Evolutionary conservation across 768 basidiomycete genomes (phyloP).

Genomic region (Dictyophora rubrovolvata): DNA sequence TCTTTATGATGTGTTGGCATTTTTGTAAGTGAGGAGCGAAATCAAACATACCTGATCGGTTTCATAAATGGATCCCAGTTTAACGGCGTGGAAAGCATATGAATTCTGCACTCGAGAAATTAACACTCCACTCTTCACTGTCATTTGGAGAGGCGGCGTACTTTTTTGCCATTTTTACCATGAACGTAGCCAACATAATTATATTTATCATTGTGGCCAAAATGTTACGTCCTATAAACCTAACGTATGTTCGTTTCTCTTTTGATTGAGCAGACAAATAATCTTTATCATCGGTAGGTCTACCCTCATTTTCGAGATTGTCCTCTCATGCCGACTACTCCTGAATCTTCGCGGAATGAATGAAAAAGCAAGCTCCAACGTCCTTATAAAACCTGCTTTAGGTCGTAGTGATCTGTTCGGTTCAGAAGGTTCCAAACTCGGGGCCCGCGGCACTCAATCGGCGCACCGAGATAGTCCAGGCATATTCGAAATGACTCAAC

Average conservation of each 20-base stretch:
- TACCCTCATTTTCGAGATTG: not conserved
- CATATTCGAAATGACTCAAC: not conserved
- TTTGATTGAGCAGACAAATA: not conserved
- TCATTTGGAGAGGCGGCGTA: not conserved
- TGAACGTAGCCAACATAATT: not conserved
- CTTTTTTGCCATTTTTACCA: not conserved
- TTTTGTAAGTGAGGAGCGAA: not conserved
- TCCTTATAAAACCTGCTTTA: not conserved
- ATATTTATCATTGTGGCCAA: not conserved
- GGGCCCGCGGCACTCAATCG: not conserved
- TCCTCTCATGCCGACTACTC: not conserved
- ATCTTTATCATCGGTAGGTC: not conserved
- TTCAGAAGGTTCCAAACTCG: not conserved
- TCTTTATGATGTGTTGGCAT: not conserved
- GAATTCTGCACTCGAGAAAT: not conserved
- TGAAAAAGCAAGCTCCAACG: not conserved
- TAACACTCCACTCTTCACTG: not conserved
- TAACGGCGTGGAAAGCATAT: not conserved
- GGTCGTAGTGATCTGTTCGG: not conserved
- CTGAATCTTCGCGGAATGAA: not conserved
- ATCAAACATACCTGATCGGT: not conserved
- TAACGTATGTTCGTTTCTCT: not conserved
- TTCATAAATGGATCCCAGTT: not conserved
- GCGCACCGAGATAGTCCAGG: not conserved
- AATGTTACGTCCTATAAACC: not conserved